Evolutionary conservation across 805 yeast species (phyloP), one percentile per base, ranked within the genome.

Genomic region (Ogataea corticis): DNA sequence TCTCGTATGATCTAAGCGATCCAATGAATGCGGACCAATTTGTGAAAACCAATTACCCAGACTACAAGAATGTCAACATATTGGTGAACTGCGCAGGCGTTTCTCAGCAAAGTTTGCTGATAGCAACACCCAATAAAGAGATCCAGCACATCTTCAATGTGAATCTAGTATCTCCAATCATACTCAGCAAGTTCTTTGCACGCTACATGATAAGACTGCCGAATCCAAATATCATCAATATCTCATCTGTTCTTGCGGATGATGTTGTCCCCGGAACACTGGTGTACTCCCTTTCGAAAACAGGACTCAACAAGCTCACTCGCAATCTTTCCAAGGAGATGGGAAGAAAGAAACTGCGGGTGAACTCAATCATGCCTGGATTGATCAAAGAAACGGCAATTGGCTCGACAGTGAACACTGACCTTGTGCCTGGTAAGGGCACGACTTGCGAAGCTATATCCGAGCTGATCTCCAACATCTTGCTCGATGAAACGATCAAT

Each of bases 331-430:
- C 91, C 0, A 54, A 62, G 0, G 96, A 88, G 52, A 58, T 85
- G 48, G 74, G 73, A 12, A 63, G 79, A 0, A 62, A 66, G 29
- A 70, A 70, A 9, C 72, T 88, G 2, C 63, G 87, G 31, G 83
- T 83, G 34, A 86, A 86, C 60, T 70, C 84, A 1, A 61, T 89
- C 1, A 61, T 82, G 15, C 94, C 96, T 0, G 92, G 92, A 0
- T 65, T 86, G 25, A 71, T 83, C 1, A 66, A 65, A 5, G 85
- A 77, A 19, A 87, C 96, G 0, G 85, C 77, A 3, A 87, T 88
- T 82, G 83, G 83, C 0, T 45, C 61, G 7, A 46, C 52, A 1
- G 75, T 62, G 9, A 58, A 56, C 17, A 49, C 49, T 7, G 52
- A 49, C 7, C 16, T 45, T 41, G 41, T 52, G 14, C 33, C 38